Evolutionary conservation across 1,284 basidiomycete genomes (phyloP).

Genomic region (Sphaerobolus stellatus): DNA sequence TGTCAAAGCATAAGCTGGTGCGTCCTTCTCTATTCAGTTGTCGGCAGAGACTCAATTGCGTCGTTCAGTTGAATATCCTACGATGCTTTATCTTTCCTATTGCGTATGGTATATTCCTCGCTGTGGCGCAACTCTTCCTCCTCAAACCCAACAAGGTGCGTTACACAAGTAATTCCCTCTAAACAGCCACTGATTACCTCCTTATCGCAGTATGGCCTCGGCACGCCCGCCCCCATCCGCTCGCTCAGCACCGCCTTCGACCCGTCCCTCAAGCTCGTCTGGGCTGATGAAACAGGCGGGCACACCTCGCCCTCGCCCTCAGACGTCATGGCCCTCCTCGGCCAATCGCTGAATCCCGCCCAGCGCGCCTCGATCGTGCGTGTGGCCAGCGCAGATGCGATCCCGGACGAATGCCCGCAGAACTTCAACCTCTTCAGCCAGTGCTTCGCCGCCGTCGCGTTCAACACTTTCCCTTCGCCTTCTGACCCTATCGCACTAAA

Average conservation of each 20-base stretch:
- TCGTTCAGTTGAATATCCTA: slow-evolving; percentile 56
- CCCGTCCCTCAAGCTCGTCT: slow-evolving; percentile 53
- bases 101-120: slow-evolving; percentile 67
- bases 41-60: slow-evolving; percentile 11
- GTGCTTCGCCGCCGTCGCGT: slow-evolving; percentile 72
- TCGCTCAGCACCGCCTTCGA: slow-evolving; percentile 52
- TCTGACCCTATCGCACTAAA: no score
- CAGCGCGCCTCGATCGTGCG: slow-evolving; percentile 49
- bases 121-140: slow-evolving; percentile 60
- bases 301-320: slow-evolving; percentile 48
- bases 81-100: slow-evolving; percentile 69
- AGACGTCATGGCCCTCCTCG: slow-evolving; percentile 58
- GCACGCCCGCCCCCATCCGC: slow-evolving; percentile 51
- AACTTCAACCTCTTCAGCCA: slow-evolving; percentile 70
- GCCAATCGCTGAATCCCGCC: slow-evolving; percentile 43
- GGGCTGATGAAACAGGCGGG: slow-evolving; percentile 61
- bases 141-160: slow-evolving; percentile 55
- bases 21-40: slow-evolving; percentile 26
- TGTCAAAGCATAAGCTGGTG: slow-evolving; percentile 63
- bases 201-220: slow-evolving; percentile 63
- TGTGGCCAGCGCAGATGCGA: slow-evolving; percentile 46
- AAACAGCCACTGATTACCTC: background rate
- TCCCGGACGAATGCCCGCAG: slow-evolving; percentile 62
- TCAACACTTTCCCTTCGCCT: slow-evolving; percentile 55
- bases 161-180: slow-evolving; percentile 8